phyloP scores from a whole-genome alignment of 805 yeast species.

The Ogataea polymorpha region DNA sequence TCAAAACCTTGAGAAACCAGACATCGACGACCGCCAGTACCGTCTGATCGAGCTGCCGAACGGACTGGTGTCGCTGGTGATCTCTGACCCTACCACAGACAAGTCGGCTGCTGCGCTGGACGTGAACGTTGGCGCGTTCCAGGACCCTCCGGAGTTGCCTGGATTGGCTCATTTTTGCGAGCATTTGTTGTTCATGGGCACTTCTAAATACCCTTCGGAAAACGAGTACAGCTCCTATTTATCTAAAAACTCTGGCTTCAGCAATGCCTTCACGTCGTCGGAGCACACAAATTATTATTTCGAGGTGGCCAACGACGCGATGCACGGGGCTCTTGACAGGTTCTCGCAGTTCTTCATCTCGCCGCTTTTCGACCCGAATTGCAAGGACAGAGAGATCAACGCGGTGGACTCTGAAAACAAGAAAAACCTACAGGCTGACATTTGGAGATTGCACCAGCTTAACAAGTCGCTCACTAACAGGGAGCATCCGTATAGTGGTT shows the following conservation, averaged over 20 bases:
- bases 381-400: slow-evolving; percentile 87
- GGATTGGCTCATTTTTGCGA: slow-evolving; percentile 82
- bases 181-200: slow-evolving; percentile 76
- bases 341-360: slow-evolving; percentile 88
- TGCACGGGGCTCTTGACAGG: slow-evolving; percentile 87
- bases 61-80: slow-evolving; percentile 56
- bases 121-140: slow-evolving; percentile 73
- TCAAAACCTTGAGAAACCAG: slow-evolving; percentile 38
- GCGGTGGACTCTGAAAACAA: slow-evolving; percentile 97
- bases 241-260: slow-evolving; percentile 80
- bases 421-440: slow-evolving; percentile 85
- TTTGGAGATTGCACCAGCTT: slow-evolving; percentile 85
- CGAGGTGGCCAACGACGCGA: slow-evolving; percentile 70
- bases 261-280: slow-evolving; percentile 89
- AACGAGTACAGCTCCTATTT: slow-evolving; percentile 72
- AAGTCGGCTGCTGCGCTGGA: slow-evolving; percentile 78
- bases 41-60: slow-evolving; percentile 60
- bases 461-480: slow-evolving; percentile 72
- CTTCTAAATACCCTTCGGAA: slow-evolving; percentile 70
- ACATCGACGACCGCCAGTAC: slow-evolving; percentile 73
- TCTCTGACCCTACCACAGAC: slow-evolving; percentile 67
- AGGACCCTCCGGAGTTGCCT: slow-evolving; percentile 59
- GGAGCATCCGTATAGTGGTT: slow-evolving; percentile 79
- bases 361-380: slow-evolving; percentile 69
- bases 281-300: slow-evolving; percentile 90